These are phyloP conservation scores for Aulographum hederae DNA, from an alignment of 2,329 filamentous ascomycete genomes.

Conservation along the genomic window DNA sequence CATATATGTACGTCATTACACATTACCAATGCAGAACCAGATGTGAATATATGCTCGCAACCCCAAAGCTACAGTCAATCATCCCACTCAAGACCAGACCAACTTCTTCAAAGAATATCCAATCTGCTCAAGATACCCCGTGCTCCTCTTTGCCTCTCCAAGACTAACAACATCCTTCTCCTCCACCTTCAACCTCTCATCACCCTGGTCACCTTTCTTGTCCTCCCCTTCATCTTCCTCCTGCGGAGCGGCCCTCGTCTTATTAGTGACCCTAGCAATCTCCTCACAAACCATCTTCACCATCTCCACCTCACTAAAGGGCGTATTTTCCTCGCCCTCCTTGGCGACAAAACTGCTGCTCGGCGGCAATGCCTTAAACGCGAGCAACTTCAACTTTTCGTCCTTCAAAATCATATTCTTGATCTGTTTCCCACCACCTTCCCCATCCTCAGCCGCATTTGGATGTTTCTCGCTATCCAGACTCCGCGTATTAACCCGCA, in stretches of 20 bases:
- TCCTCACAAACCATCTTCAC: conserved; percentile 54
- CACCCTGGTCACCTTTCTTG: conserved; percentile 8
- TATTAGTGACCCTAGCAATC: conserved; percentile 48
- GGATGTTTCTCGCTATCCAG: conserved; percentile 32
- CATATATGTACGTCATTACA: too few species aligned
- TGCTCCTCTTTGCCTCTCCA: conserved; percentile 71
- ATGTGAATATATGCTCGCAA: too few species aligned
- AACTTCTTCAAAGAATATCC: conserved; percentile 86
- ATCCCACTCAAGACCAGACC: conserved; percentile 56
- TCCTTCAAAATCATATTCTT: conserved; percentile 6
- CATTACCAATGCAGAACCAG: too few species aligned
- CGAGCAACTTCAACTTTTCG: conserved; percentile 20
- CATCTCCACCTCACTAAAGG: conserved; percentile 31
- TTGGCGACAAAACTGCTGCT: conserved; percentile 18
- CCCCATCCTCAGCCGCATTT: conserved; percentile 11
- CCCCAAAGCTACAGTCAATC: too few species aligned
- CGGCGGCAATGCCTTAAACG: conserved; percentile 37
- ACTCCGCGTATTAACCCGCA: conserved; percentile 71
- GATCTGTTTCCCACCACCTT: conserved; percentile 7
- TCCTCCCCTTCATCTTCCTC: conserved; percentile 17
- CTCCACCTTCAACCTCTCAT: conserved; percentile 22
- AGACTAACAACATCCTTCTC: conserved; percentile 62
- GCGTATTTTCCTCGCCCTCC: conserved; percentile 12
- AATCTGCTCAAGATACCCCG: conserved; percentile 68
- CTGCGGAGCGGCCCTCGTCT: conserved; percentile 22